Conservation (phyloP, 2,329 filamentous ascomycete genomes). For the Fonsecaea pedrosoi region DNA sequence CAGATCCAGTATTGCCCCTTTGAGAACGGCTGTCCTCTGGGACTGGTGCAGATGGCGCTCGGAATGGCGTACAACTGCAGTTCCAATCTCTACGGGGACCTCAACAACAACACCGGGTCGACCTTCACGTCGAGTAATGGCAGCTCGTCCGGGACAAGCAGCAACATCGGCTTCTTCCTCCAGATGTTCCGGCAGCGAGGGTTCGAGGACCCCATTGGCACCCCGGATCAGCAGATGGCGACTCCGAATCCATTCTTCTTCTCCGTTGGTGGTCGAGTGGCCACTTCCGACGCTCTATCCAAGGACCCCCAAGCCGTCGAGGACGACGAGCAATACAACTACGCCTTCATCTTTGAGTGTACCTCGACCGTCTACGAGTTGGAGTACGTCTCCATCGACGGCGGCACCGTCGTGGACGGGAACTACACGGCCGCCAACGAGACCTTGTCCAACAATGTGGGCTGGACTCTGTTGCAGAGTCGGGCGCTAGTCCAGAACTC, state of each 20-base stretch:
- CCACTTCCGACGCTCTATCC: conserved; percentile 2
- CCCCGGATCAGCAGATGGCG: background rate
- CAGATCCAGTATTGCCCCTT: background rate
- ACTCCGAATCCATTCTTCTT: conserved; percentile 13
- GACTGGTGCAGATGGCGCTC: background rate
- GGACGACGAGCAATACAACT: conserved; percentile 2
- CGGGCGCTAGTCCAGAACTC: background rate
- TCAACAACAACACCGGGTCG: conserved; percentile 9
- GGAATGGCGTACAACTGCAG: conserved; percentile 12
- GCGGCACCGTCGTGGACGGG: conserved; percentile 1
- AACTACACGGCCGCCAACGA: conserved; percentile 11
- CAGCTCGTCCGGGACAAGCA: background rate
- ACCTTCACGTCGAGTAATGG: background rate
- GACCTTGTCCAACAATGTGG: conserved; percentile 6
- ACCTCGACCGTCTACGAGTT: conserved; percentile 11
- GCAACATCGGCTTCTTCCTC: conserved; percentile 15
- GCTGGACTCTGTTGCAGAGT: conserved; percentile 4
- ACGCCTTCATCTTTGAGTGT: conserved; percentile 7
- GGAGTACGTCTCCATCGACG: conserved; percentile 5
- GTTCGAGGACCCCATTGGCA: conserved; percentile 3
- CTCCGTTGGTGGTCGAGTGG: background rate
- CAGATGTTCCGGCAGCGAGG: conserved; percentile 3
- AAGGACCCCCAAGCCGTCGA: conserved; percentile 2
- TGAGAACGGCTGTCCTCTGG: conserved; percentile 2
- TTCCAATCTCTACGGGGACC: conserved; percentile 2